These are phyloP conservation scores for Phascolomyces articulosus DNA, from an alignment of 371 early-diverging fungal species.

Conservation along the genomic window DNA sequence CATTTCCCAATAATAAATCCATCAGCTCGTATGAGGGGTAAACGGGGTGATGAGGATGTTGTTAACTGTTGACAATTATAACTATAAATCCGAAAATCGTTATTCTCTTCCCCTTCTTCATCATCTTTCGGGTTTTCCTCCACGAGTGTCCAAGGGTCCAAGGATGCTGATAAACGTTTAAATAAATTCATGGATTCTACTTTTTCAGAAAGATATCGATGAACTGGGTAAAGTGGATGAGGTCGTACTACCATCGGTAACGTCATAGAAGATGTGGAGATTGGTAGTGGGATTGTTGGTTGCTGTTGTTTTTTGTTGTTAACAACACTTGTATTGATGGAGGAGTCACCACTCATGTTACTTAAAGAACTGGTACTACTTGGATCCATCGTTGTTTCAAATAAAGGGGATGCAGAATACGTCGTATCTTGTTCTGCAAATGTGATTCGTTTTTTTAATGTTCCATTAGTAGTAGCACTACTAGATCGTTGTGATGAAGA, in stretches of 20 bases:
- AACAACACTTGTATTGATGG: not conserved
- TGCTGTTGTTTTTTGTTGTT: not conserved
- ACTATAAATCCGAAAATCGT: conserved; percentile 9
- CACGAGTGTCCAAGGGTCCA: conserved; percentile 13
- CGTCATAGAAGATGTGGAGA: no score
- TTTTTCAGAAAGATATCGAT: conserved; percentile 17
- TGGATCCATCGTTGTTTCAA: conserved; percentile 1
- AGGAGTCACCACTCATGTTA: not conserved
- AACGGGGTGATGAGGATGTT: not conserved
- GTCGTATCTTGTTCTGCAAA: conserved; percentile 33
- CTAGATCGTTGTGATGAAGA: not conserved
- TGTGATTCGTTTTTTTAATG: conserved; percentile 29
- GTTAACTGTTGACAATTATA: not conserved
- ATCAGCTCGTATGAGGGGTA: conserved; percentile 41
- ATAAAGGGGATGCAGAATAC: conserved; percentile 13
- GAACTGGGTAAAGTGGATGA: conserved; percentile 19
- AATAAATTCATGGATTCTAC: conserved; percentile 12
- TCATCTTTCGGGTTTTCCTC: no score
- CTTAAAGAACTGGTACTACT: conserved; percentile 1
- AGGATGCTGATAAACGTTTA: conserved; percentile 9
- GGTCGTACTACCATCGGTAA: not conserved
- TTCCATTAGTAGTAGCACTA: not conserved
- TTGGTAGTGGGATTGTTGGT: no score
- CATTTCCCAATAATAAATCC: conserved; percentile 48
- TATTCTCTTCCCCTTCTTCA: no score